Conservation (phyloP, 2,329 filamentous ascomycete species). For the Aureobasidium subglaciale region DNA sequence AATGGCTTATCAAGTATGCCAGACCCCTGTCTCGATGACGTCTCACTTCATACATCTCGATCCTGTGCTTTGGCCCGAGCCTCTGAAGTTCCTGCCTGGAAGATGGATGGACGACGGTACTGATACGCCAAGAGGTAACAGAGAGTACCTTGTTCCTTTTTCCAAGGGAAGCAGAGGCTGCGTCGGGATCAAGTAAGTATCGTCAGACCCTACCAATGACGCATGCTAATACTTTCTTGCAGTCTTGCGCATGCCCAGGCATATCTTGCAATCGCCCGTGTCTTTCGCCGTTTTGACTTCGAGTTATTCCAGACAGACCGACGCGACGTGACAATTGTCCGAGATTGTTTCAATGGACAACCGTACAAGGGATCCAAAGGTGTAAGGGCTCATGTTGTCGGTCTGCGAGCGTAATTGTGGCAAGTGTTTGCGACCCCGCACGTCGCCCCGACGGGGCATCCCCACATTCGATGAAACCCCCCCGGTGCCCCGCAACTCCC, state of each 20-base stretch:
- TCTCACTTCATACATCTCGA: background rate
- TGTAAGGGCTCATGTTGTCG: slow-evolving; percentile 18
- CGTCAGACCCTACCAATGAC: background rate
- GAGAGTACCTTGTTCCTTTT: slow-evolving; percentile 17
- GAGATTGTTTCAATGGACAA: slow-evolving; percentile 18
- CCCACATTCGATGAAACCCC: no score
- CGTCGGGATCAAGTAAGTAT: background rate
- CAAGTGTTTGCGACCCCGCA: background rate
- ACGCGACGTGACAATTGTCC: slow-evolving; percentile 11
- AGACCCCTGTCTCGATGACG: slow-evolving; percentile 2
- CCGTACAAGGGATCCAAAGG: slow-evolving; percentile 22
- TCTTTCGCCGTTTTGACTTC: slow-evolving; percentile 10
- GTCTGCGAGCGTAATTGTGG: background rate
- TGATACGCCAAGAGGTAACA: background rate
- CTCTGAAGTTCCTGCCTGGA: background rate
- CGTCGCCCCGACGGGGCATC: background rate
- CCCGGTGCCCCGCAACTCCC: no score
- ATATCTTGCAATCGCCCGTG: slow-evolving; percentile 2
- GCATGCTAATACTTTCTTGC: background rate
- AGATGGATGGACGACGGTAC: background rate
- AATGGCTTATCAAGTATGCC: background rate
- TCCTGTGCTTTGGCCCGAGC: background rate
- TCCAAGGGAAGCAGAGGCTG: slow-evolving; percentile 11
- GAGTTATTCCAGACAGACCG: slow-evolving; percentile 9
- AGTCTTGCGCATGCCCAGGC: slow-evolving; percentile 4